These are phyloP conservation scores for Candida anglica DNA, from an alignment of 805 yeast species.

Conservation along the genomic window DNA sequence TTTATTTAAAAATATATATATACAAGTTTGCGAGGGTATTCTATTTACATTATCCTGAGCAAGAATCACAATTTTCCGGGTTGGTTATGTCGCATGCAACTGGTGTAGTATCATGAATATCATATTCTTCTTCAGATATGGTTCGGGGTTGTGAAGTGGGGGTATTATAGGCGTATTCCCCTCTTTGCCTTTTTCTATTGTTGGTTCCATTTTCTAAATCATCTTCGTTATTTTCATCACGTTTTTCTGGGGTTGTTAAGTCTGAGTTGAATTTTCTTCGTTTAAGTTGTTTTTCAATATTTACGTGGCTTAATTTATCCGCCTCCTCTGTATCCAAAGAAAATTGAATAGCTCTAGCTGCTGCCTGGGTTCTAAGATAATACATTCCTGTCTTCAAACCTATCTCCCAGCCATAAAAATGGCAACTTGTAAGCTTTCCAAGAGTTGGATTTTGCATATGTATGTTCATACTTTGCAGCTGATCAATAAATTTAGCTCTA, in stretches of 20 bases:
- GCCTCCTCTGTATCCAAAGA: constrained; percentile 18
- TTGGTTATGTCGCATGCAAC: constrained; percentile 26
- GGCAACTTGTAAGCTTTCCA: constrained; percentile 40
- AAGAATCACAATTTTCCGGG: constrained; percentile 35
- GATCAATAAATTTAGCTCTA: constrained; percentile 65
- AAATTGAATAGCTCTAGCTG: constrained; percentile 36
- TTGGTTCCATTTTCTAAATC: background rate
- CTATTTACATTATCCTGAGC: constrained; percentile 37
- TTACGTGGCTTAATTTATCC: constrained; percentile 5
- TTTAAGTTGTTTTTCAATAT: no score
- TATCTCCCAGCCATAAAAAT: constrained; percentile 38
- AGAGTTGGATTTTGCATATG: constrained; percentile 33
- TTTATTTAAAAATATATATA: no score
- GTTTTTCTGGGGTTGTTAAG: constrained; percentile 3
- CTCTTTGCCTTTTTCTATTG: constrained; percentile 1
- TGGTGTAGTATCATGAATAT: constrained; percentile 33
- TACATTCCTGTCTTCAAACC: constrained; percentile 39
- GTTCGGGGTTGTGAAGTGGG: background rate
- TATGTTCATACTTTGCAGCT: constrained; percentile 44
- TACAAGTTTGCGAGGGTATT: no score
- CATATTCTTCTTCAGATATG: constrained; percentile 9
- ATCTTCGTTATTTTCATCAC: background rate
- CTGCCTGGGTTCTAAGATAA: constrained; percentile 36
- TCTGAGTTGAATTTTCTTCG: background rate
- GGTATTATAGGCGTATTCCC: background rate